Evolutionary conservation across 2,329 filamentous ascomycete species (phyloP).

Genomic region (Diaporthe destruens): DNA sequence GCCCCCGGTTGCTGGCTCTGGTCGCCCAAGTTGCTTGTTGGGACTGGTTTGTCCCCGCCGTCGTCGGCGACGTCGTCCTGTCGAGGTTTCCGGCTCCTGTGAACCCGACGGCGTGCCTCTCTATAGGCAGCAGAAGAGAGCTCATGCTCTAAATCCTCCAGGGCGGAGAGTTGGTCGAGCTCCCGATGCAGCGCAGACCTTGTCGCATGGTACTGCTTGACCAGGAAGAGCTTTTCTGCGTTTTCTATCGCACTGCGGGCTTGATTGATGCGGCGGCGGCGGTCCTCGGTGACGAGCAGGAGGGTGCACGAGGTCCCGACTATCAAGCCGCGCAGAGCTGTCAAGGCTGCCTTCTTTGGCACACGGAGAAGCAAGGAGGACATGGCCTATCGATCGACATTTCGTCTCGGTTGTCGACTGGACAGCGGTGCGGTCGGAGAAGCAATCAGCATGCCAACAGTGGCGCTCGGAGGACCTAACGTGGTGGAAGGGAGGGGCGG

Average conservation of each 20-base stretch:
- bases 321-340: slow-evolving; percentile 58
- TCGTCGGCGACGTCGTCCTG: not conserved
- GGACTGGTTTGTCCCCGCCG: not conserved
- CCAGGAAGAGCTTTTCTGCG: slow-evolving; percentile 54
- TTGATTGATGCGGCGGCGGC: slow-evolving; percentile 58
- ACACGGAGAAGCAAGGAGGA: slow-evolving; percentile 54
- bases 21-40: not conserved
- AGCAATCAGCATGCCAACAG: slow-evolving; percentile 34
- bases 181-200: slow-evolving; percentile 44
- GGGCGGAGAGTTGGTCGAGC: not conserved
- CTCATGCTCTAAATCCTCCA: slow-evolving; percentile 24
- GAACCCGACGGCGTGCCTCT: not conserved
- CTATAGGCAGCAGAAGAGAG: not conserved
- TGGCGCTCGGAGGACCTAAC: not conserved
- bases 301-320: slow-evolving; percentile 61
- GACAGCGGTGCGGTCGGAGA: slow-evolving; percentile 24
- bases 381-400: slow-evolving; percentile 46
- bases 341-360: slow-evolving; percentile 60
- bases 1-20: not conserved
- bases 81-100: not conserved
- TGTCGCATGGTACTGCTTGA: slow-evolving; percentile 53
- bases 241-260: slow-evolving; percentile 55
- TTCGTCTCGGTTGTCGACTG: slow-evolving; percentile 40
- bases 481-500: not conserved
- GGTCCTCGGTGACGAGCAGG: slow-evolving; percentile 59